Conservation (phyloP, 495 filamentous ascomycete species). For the Neurospora sp. region DNA sequence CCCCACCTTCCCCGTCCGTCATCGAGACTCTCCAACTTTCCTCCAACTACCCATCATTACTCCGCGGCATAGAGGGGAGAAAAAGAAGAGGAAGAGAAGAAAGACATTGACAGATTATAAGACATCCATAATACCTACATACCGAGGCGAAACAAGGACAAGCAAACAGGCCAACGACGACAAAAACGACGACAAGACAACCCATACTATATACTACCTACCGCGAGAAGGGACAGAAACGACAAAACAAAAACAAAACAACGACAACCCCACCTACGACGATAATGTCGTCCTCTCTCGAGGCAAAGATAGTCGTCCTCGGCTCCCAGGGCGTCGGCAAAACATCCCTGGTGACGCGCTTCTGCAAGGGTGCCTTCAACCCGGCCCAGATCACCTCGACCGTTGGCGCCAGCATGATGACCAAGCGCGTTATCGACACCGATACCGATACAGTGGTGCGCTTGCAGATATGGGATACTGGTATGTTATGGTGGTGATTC, state of each 20-base stretch:
- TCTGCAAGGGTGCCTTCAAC: slow-evolving; percentile 69
- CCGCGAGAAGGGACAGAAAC: background rate
- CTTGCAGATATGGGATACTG: slow-evolving; percentile 85
- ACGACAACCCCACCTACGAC: background rate
- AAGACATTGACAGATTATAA: background rate
- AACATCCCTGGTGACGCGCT: slow-evolving; percentile 82
- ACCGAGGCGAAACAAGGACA: background rate
- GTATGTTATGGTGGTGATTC: slow-evolving; percentile 14
- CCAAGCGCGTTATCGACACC: slow-evolving; percentile 80
- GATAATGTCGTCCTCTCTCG: slow-evolving; percentile 61
- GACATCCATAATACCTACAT: background rate
- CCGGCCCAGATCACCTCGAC: slow-evolving; percentile 64
- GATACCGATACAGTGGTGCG: slow-evolving; percentile 70
- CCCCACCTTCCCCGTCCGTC: background rate
- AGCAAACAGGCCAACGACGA: background rate
- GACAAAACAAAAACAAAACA: slow-evolving; percentile 16
- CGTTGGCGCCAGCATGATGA: slow-evolving; percentile 88
- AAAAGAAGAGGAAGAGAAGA: background rate
- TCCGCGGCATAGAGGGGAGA: background rate
- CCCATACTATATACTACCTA: background rate
- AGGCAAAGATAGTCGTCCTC: slow-evolving; percentile 88
- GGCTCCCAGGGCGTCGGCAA: slow-evolving; percentile 92
- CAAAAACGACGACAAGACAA: background rate
- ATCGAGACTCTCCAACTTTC: background rate
- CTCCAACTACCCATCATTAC: background rate